Percentiles rank a stretch among this genome's conserved stretches.
Evolutionary conservation across 345 rosid genomes (phyloP).

Genomic region (Hevea brasiliensis): DNA sequence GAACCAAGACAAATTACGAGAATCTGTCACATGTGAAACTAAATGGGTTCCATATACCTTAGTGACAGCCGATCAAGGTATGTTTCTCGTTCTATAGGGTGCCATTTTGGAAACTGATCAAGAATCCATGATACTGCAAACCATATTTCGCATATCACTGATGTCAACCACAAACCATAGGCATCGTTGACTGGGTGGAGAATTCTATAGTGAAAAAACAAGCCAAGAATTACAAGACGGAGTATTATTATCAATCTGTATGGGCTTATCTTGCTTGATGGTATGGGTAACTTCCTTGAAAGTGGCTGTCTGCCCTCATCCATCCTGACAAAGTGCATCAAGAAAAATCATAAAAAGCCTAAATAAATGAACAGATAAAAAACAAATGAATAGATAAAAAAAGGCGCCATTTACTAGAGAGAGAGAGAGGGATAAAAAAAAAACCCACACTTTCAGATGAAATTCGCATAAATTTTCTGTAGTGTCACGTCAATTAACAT

Average conservation of each 20-base stretch:
- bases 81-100: constrained; percentile 85
- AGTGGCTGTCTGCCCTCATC: constrained; percentile 99
- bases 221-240: constrained; percentile 85
- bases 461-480: not conserved
- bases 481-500: not conserved
- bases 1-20: constrained; percentile 1
- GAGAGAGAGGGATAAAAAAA: no score
- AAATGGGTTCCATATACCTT: constrained; percentile 50
- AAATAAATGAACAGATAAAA: constrained; percentile 4
- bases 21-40: not conserved
- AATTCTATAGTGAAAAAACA: constrained; percentile 91
- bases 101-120: constrained; percentile 99
- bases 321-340: constrained; percentile 65
- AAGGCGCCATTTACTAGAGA: not conserved
- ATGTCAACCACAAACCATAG: constrained; percentile 90
- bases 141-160: constrained; percentile 98
- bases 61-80: constrained; percentile 91
- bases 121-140: constrained; percentile 97
- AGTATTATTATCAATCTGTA: constrained; percentile 78
- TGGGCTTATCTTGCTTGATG: constrained; percentile 96
- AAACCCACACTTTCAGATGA: not conserved
- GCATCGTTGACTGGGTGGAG: constrained; percentile 90
- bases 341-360: constrained; percentile 13
- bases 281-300: constrained; percentile 88
- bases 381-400: not conserved